Conservation (phyloP, 2,329 filamentous ascomycete species). For the Phialophora macrospora region DNA sequence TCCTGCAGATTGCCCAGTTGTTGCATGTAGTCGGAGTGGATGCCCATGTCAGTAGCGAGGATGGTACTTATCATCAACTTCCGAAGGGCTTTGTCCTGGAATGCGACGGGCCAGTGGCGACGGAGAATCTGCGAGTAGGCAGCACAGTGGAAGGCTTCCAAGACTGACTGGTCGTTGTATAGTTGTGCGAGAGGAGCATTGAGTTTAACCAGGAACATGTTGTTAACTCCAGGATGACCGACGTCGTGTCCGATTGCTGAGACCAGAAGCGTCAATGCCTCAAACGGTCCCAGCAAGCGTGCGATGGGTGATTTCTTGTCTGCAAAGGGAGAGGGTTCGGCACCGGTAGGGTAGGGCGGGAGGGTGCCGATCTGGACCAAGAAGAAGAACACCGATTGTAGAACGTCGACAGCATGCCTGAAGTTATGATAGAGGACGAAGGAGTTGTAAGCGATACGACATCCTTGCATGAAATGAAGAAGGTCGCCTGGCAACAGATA, state of each 20-base stretch:
- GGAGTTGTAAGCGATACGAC: constrained; percentile 90
- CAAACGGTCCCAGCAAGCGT: constrained; percentile 78
- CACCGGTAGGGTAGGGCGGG: constrained; percentile 64
- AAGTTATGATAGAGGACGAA: constrained; percentile 99
- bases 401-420: constrained; percentile 91
- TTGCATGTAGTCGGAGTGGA: constrained; percentile 97
- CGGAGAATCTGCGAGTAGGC: constrained; percentile 95
- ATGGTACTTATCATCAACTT: constrained; percentile 97
- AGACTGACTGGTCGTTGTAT: constrained; percentile 94
- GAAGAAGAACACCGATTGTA: constrained; percentile 92
- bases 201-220: constrained; percentile 88
- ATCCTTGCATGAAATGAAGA: constrained; percentile 82
- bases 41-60: constrained; percentile 93
- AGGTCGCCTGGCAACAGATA: constrained; percentile 67
- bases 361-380: constrained; percentile 78
- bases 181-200: constrained; percentile 92
- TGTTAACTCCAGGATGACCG: constrained; percentile 96
- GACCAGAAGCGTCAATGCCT: constrained; percentile 85
- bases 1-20: constrained; percentile 80
- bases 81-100: constrained; percentile 77
- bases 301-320: constrained; percentile 67
- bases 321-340: constrained; percentile 41
- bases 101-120: constrained; percentile 85
- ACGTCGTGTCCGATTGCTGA: constrained; percentile 98
- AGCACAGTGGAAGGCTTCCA: constrained; percentile 97